phyloP scores from a whole-genome alignment of 2,329 filamentous ascomycete genomes.

The Xylaria arbuscula region DNA sequence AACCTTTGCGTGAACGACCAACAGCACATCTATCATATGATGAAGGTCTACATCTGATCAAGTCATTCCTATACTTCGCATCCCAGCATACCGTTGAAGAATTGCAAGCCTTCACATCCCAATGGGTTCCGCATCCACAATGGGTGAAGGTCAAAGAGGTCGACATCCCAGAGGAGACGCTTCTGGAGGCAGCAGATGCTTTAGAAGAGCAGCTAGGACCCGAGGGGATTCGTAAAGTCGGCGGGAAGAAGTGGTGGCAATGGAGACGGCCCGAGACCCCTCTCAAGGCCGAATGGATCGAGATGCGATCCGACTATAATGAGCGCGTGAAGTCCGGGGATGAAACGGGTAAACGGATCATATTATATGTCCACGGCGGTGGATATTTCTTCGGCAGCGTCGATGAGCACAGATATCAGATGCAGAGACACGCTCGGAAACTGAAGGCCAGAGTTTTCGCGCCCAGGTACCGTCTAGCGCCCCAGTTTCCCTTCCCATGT shows the following conservation, averaged over 20 bases:
- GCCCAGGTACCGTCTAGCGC: slow-evolving; percentile 85
- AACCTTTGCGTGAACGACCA: slow-evolving; percentile 79
- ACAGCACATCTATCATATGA: slow-evolving; percentile 94
- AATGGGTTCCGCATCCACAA: slow-evolving; percentile 89
- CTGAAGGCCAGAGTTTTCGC: slow-evolving; percentile 90
- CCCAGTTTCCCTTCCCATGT: slow-evolving; percentile 96
- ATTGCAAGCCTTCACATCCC: slow-evolving; percentile 87
- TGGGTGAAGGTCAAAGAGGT: slow-evolving; percentile 86
- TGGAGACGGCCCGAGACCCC: slow-evolving; percentile 77
- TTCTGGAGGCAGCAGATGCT: slow-evolving; percentile 73
- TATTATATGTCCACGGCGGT: slow-evolving; percentile 94
- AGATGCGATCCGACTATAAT: slow-evolving; percentile 86
- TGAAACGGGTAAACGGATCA: slow-evolving; percentile 76
- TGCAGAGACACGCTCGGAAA: slow-evolving; percentile 95
- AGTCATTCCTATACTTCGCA: slow-evolving; percentile 84
- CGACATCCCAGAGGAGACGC: slow-evolving; percentile 70
- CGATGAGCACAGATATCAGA: slow-evolving; percentile 97
- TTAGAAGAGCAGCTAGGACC: slow-evolving; percentile 80
- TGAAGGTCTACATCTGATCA: slow-evolving; percentile 87
- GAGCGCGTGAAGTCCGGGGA: slow-evolving; percentile 72
- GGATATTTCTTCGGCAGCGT: slow-evolving; percentile 96
- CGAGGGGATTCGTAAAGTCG: slow-evolving; percentile 78
- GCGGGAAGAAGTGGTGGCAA: slow-evolving; percentile 89
- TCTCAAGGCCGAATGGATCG: slow-evolving; percentile 91
- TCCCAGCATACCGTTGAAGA: slow-evolving; percentile 94